phyloP scores from a whole-genome alignment of 179 eudicot genomes.

The Patellifolia procumbens region DNA sequence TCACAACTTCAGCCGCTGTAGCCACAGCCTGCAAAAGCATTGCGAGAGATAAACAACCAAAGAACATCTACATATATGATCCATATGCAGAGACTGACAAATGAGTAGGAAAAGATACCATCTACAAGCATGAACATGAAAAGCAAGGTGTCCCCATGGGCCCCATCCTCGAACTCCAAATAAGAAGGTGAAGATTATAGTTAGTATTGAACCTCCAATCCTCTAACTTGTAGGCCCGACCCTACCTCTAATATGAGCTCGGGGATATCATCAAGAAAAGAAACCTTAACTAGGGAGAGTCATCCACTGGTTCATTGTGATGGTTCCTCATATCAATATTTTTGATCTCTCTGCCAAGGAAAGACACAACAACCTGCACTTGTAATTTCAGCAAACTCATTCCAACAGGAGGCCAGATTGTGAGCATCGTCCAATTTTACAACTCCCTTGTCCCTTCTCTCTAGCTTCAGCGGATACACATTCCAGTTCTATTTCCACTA shows the following conservation, averaged over 20 bases:
- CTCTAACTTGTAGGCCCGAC: no score
- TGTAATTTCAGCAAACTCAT: neutral
- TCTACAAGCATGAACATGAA: no score
- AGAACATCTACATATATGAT: neutral
- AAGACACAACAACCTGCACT: neutral
- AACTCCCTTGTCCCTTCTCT: neutral
- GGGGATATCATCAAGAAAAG: neutral
- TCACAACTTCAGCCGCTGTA: constrained; percentile 43
- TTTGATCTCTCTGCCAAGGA: neutral
- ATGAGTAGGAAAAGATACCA: neutral
- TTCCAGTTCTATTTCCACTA: neutral
- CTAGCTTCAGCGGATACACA: neutral
- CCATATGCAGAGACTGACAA: neutral
- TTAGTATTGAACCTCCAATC: no score
- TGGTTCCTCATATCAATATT: neutral
- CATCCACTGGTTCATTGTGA: neutral
- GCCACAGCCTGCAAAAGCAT: constrained; percentile 20
- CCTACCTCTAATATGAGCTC: neutral
- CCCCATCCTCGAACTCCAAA: no score
- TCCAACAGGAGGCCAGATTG: neutral
- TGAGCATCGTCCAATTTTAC: neutral
- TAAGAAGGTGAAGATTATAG: no score
- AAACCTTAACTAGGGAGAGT: neutral
- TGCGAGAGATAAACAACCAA: neutral
- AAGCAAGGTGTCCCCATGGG: no score